Evolutionary conservation across 1,139 yeast genomes (phyloP).

Genomic region (Yamadazyma dendronema): DNA sequence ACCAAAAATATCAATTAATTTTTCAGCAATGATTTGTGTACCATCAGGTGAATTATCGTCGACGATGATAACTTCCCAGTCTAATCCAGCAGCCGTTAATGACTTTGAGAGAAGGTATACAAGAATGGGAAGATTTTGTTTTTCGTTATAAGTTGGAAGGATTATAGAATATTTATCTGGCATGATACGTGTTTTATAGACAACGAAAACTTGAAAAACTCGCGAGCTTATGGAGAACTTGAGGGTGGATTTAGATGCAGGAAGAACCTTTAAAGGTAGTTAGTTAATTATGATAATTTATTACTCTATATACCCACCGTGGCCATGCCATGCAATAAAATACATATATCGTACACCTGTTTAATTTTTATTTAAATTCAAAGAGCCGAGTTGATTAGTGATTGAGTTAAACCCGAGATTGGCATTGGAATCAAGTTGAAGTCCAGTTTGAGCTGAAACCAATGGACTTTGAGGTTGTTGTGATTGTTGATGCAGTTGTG

Average conservation of each 20-base stretch:
- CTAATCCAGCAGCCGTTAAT: slow-evolving; percentile 55
- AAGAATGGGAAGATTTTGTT: slow-evolving; percentile 67
- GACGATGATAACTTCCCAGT: slow-evolving; percentile 79
- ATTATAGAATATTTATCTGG: slow-evolving; percentile 68
- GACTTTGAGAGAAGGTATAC: slow-evolving; percentile 70
- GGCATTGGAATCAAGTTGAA: slow-evolving; percentile 1
- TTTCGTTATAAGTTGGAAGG: slow-evolving; percentile 78
- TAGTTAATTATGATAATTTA: neutral
- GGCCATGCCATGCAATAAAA: neutral
- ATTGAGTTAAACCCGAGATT: slow-evolving; percentile 4
- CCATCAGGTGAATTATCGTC: slow-evolving; percentile 86
- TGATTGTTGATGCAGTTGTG: slow-evolving; percentile 5
- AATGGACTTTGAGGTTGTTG: slow-evolving; percentile 4
- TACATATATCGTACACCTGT: neutral
- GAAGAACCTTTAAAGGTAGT: neutral
- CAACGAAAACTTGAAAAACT: neutral
- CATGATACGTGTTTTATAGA: slow-evolving; percentile 6
- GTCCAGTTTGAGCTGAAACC: neutral
- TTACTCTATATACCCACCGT: neutral
- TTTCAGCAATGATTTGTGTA: slow-evolving; percentile 70
- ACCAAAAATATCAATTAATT: slow-evolving; percentile 64
- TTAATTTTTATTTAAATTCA: slow-evolving; percentile 28
- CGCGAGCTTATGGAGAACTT: neutral
- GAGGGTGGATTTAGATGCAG: neutral
- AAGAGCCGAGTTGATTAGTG: slow-evolving; percentile 31